These are phyloP conservation scores for Pseudogymnoascus sp. DNA, from an alignment of 2,329 filamentous ascomycete genomes.

Conservation along the genomic window DNA sequence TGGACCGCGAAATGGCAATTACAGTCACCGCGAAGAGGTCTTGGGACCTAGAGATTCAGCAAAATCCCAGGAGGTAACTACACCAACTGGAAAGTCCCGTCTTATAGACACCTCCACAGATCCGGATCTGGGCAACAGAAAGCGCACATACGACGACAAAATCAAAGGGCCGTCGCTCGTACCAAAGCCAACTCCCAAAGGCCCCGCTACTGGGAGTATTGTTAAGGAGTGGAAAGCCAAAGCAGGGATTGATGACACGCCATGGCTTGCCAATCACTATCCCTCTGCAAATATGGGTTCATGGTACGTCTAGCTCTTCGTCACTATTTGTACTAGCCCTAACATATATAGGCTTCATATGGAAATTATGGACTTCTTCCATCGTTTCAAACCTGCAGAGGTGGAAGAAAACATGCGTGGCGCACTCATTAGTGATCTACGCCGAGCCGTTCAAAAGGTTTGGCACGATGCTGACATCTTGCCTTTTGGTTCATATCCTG, in stretches of 20 bases:
- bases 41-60: conserved; percentile 3
- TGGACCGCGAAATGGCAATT: conserved; percentile 20
- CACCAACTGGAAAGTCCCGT: conserved; percentile 11
- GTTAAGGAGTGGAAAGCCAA: conserved; percentile 38
- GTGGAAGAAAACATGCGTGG: conserved; percentile 73
- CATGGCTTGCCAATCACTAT: conserved; percentile 59
- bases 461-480: conserved; percentile 59
- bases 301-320: conserved; percentile 42
- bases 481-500: conserved; percentile 90
- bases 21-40: conserved; percentile 15
- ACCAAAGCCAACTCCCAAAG: conserved; percentile 18
- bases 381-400: conserved; percentile 69
- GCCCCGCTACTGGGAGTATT: conserved; percentile 29
- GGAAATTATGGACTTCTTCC: conserved; percentile 83
- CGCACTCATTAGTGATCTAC: conserved; percentile 65
- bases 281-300: conserved; percentile 47
- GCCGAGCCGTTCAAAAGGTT: conserved; percentile 49
- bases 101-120: conserved; percentile 26
- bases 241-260: conserved; percentile 40
- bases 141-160: conserved; percentile 67
- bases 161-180: conserved; percentile 38
- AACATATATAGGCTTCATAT: conserved; percentile 63
- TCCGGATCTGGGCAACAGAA: conserved; percentile 56
- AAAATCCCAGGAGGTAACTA: conserved; percentile 14
- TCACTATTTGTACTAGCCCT: conserved; percentile 10